Percentiles rank a stretch among this genome's conserved stretches.
These are phyloP conservation scores for Termitomyces sp. DNA, from an alignment of 1,284 basidiomycete genomes.

Conservation along the genomic window DNA sequence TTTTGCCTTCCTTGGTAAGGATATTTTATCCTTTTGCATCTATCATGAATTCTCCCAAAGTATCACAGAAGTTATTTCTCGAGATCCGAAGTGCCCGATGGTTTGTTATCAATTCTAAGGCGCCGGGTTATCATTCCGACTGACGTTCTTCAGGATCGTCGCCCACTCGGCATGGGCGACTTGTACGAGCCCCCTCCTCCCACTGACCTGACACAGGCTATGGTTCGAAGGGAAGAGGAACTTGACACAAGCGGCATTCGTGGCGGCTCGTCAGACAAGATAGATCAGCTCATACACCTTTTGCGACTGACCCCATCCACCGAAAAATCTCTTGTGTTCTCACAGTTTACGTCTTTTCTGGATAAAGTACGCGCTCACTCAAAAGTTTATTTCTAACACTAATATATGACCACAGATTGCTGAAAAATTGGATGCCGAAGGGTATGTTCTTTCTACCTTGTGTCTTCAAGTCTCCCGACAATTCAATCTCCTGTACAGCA, in stretches of 20 bases:
- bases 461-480: slow-evolving; percentile 1
- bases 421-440: slow-evolving; percentile 59
- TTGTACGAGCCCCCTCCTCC: slow-evolving; percentile 67
- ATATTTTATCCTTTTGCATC: neutral
- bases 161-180: slow-evolving; percentile 50
- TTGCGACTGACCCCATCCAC: slow-evolving; percentile 60
- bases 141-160: slow-evolving; percentile 55
- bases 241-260: slow-evolving; percentile 41
- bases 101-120: slow-evolving; percentile 28
- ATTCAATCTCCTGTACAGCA: slow-evolving; percentile 36
- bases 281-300: slow-evolving; percentile 72
- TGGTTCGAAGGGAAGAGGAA: slow-evolving; percentile 33
- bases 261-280: slow-evolving; percentile 72
- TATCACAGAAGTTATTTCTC: slow-evolving; percentile 61
- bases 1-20: slow-evolving; percentile 72
- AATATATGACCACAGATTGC: slow-evolving; percentile 49
- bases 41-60: slow-evolving; percentile 28
- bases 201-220: slow-evolving; percentile 59
- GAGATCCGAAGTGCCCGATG: slow-evolving; percentile 78
- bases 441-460: slow-evolving; percentile 31
- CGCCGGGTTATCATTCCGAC: neutral
- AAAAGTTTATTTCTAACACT: neutral
- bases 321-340: slow-evolving; percentile 82
- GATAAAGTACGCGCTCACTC: slow-evolving; percentile 50
- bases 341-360: slow-evolving; percentile 81